Evolutionary conservation across 805 yeast species (phyloP), one percentile per base, ranked within the genome.

Genomic region (Saturnispora gosingensis): DNA sequence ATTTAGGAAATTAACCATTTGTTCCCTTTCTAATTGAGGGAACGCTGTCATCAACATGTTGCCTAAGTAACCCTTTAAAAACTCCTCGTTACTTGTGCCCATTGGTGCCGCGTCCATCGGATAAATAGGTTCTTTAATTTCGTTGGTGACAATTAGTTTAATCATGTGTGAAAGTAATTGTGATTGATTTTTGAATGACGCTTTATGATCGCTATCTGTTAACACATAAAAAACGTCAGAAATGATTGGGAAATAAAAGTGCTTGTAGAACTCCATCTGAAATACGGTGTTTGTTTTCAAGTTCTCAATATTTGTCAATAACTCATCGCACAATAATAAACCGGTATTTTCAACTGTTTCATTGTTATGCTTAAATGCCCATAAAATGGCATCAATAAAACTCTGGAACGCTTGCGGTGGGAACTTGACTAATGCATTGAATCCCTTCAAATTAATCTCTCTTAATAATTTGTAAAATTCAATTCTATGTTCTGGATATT

Each of bases 281-380:
- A 91, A 87, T 46, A 83, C 24, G 25, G 27, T 24, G 28, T 78
- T 75, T 56, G 76, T 75, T 16, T 88, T 88, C 57, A 87, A 72
- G 50, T 77, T 80, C 57, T 89, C 91, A 58, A 93, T 90, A 66
- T 93, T 93, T 59, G 80, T 81, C 54, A 91, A 75, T 55, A 93
- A 74, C 63, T 91, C 97, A 52, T 85, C 75, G 34, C 93, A 87
- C 57, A 93, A 76, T 39, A 83, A 79, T 59, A 93, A 77, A 27
- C 99, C 99, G 51, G 83, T 83, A 56, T 85, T 90, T 68, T 93
- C 99, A 51, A 93, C 97, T 51, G 91, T 98, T 67, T 98, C 82
- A 69, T 93, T 90, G 63, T 90, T 93, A 68, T 93, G 99, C 70
- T 93, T 91, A 68, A 93, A 87, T 0, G 98, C 97, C 99, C 99